A percentile compares a stretch with the other conserved stretches of the same genome.
These are phyloP conservation scores for Xylaria sp. DNA, from an alignment of 2,329 filamentous ascomycete genomes.

Conservation along the genomic window DNA sequence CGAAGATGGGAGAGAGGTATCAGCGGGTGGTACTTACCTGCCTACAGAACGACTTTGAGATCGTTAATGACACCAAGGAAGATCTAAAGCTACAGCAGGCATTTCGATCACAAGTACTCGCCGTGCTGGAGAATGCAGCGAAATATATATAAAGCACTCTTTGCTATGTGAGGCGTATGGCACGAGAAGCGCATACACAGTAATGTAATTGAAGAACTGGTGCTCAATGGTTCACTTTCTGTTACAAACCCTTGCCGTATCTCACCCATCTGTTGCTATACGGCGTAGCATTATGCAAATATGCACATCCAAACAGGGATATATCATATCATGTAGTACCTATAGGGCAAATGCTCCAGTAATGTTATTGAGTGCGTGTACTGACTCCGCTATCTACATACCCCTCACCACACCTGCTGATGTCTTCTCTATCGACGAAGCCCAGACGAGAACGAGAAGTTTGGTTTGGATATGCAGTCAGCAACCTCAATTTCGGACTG, in stretches of 20 bases:
- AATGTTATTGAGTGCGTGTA: too few relatives aligned
- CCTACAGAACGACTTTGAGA: conserved; percentile 6
- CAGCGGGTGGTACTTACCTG: conserved; percentile 7
- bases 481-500: not conserved
- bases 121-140: conserved; percentile 9
- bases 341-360: not conserved
- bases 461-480: not conserved
- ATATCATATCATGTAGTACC: not conserved
- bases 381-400: not conserved
- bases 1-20: conserved; percentile 17
- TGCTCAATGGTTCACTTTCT: not conserved
- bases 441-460: not conserved
- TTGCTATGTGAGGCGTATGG: too few relatives aligned
- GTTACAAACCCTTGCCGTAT: not conserved
- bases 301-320: not conserved
- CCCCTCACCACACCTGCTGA: not conserved
- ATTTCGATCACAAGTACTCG: conserved; percentile 7
- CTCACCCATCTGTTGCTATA: not conserved
- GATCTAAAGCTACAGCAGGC: conserved; percentile 9
- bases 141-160: conserved; percentile 7
- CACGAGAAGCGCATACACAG: too few relatives aligned
- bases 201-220: not conserved
- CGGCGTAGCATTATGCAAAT: not conserved
- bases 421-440: not conserved
- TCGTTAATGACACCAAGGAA: conserved; percentile 7